Base-by-base conservation (phyloP, 495 filamentous ascomycete species). In the Podospora pseudopauciseta region DNA sequence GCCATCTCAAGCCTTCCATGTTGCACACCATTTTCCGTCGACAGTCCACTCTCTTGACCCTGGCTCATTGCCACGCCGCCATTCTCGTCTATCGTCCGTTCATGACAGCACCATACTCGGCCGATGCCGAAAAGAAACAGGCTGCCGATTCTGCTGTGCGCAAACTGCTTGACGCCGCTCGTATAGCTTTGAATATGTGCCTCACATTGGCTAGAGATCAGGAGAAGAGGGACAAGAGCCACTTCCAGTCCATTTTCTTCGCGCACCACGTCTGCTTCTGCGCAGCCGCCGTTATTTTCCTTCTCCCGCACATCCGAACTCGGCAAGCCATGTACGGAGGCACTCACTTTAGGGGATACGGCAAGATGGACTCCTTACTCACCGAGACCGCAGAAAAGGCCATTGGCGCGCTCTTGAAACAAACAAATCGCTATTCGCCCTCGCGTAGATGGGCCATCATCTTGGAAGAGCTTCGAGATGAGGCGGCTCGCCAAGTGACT, bases 1-100 rank as follows among this genome's bases (percentile, higher is more conserved):
- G 76, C 30, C 78, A 81, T 58, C 32, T 76, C 77, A 59, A 81
- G 79, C 5, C 82, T 6, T 70, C 71, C 1, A 54, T 80, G 59
- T 73, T 88, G 13, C 83, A 86, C 26, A 80, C 79, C 27, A 76
- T 84, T n/a, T 83, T 85, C 34, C 82, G 82, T 28, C 75, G 85
- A 19, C 86, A 89, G 72, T 82, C 80, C 32, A 81, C 80, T 54
- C 80, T 87, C n/a, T 75, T 89, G 15, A 79, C 80, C 62, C 74
- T 88, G 23, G 81, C 86, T 15, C 82, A 85, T 67, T 79, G 77
- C 5, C 85, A 88, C 66, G 83, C 84, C 4, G 79, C 82, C 64
- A 87, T 89, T 44, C 81, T 88, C 39, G 76, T 83, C 9, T 84
- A 80, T n/a, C 81, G 87, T n/a, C 85, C 83, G 55, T 85, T 87